phyloP scores from a whole-genome alignment of 257 asterid genomes.

The Knoxia roxburghii region DNA sequence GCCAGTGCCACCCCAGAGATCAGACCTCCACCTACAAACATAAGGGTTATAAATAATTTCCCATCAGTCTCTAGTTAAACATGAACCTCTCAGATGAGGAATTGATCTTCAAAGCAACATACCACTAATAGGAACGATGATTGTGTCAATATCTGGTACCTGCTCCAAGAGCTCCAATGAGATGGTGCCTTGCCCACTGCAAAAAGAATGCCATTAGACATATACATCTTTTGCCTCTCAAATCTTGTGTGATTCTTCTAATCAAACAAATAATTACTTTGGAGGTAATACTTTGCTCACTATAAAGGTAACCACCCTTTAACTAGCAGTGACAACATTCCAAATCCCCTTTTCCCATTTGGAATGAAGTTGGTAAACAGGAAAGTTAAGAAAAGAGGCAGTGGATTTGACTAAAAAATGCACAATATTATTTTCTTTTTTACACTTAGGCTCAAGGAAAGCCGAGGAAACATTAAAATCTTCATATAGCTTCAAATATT shows the following conservation, averaged over 20 bases:
- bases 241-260: background rate
- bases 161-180: constrained; percentile 85
- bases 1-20: constrained; percentile 93
- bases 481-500: background rate
- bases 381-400: background rate
- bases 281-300: background rate
- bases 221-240: background rate
- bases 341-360: background rate
- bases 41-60: background rate
- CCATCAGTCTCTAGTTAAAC: constrained; percentile 7
- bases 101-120: constrained; percentile 18
- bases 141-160: constrained; percentile 67
- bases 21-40: constrained; percentile 73
- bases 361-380: background rate
- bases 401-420: background rate
- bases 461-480: background rate
- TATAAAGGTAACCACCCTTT: background rate
- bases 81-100: background rate
- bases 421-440: background rate
- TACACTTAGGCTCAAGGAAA: background rate
- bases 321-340: background rate
- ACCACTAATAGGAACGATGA: constrained; percentile 87
- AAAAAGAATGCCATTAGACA: constrained; percentile 1
- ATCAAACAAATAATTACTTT: background rate
- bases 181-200: constrained; percentile 92